These are phyloP conservation scores for Quercus ilex DNA, from an alignment of 306 rosid species.

Conservation along the genomic window DNA sequence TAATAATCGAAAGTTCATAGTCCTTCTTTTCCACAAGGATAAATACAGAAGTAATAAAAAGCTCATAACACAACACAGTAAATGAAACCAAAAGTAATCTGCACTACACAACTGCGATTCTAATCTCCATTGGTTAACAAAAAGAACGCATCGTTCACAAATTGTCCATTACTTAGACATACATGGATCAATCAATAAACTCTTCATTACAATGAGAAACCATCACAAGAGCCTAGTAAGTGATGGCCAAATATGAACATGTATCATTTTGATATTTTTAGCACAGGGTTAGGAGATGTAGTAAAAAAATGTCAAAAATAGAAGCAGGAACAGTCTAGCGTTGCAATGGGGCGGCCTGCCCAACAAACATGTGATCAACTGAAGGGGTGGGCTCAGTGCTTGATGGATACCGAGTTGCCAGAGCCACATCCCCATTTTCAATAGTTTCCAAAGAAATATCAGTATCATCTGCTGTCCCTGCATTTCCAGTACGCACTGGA, in stretches of 20 bases:
- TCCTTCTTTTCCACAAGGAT: too few species aligned
- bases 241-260: slow-evolving; percentile 32
- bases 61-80: background rate
- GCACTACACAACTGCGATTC: background rate
- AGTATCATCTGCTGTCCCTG: slow-evolving; percentile 38
- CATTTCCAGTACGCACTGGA: slow-evolving; percentile 63
- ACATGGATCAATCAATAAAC: slow-evolving; percentile 39
- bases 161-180: slow-evolving; percentile 23
- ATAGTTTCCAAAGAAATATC: slow-evolving; percentile 49
- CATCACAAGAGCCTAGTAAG: slow-evolving; percentile 21
- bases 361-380: slow-evolving; percentile 28
- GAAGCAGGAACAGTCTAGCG: slow-evolving; percentile 31
- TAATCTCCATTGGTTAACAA: slow-evolving; percentile 9
- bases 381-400: slow-evolving; percentile 30
- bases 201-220: slow-evolving; percentile 41
- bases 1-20: background rate
- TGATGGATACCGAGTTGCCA: slow-evolving; percentile 27
- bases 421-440: slow-evolving; percentile 48
- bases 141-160: slow-evolving; percentile 10
- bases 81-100: background rate
- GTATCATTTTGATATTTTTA: slow-evolving; percentile 26
- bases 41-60: too few species aligned
- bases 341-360: slow-evolving; percentile 37
- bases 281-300: slow-evolving; percentile 43
- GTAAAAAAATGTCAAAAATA: slow-evolving; percentile 26